Evolutionary conservation across 345 rosid genomes (phyloP).

Genomic region (Carallia pectinifolia): DNA sequence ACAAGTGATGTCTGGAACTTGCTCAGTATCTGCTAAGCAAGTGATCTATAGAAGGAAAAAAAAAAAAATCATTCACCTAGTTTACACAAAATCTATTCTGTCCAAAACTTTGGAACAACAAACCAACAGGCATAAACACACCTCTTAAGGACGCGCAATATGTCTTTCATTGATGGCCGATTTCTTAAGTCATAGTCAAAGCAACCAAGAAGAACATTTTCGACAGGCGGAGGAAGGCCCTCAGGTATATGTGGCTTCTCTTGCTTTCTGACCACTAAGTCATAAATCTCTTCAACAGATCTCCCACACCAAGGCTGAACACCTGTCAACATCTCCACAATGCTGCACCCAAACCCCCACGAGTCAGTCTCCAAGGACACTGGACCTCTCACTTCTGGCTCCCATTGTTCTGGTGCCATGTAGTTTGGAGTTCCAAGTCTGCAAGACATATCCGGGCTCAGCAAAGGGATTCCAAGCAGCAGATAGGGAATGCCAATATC

Average conservation of each 20-base stretch:
- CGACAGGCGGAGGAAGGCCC: slow-evolving; percentile 71
- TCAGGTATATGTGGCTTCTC: slow-evolving; percentile 64
- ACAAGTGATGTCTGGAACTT: background rate
- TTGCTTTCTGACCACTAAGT: slow-evolving; percentile 66
- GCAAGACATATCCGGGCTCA: slow-evolving; percentile 58
- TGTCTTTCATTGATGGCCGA: slow-evolving; percentile 86
- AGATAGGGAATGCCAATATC: slow-evolving; percentile 79
- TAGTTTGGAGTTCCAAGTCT: slow-evolving; percentile 88
- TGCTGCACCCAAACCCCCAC: slow-evolving; percentile 93
- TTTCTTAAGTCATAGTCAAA: slow-evolving; percentile 81
- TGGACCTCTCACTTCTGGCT: slow-evolving; percentile 85
- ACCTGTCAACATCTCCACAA: slow-evolving; percentile 92
- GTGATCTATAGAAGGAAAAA: background rate
- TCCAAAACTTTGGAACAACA: too few species aligned
- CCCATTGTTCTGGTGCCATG: slow-evolving; percentile 99
- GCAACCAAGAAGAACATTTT: slow-evolving; percentile 77
- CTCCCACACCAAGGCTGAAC: slow-evolving; percentile 77
- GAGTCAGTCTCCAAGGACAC: slow-evolving; percentile 84
- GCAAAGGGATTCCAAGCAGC: slow-evolving; percentile 64
- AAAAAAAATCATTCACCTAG: background rate
- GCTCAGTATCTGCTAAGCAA: background rate
- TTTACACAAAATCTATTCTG: too few species aligned
- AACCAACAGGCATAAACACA: background rate
- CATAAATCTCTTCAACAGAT: slow-evolving; percentile 59
- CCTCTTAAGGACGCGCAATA: slow-evolving; percentile 57